Base-by-base conservation (phyloP, 139 green algal species). In the Asterochloris sp. region DNA sequence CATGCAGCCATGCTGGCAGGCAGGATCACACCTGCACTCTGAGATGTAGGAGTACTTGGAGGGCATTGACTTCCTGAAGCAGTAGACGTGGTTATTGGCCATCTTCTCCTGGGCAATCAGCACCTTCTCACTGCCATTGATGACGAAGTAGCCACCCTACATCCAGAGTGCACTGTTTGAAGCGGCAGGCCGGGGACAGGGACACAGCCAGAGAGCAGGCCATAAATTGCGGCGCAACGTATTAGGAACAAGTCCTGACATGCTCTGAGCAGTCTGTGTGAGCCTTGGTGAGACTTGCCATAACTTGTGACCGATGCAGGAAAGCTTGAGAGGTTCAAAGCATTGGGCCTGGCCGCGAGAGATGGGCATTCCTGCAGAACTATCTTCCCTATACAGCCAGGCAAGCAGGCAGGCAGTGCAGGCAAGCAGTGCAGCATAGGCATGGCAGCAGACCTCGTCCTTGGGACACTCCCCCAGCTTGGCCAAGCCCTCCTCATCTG, bases 41-140 rank as follows among this genome's bases (percentile, higher is more conserved):
- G 88, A 89, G 26, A 94, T 84, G 75, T 91, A 96, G 17, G 94
- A 89, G 81, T 98, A 98, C 88, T 99, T 99, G 84, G 87, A 93
- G 27, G 95, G 93, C 92, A 97, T 92, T 76, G 83, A 94, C 92
- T 99, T 99, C 84, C 93, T 92, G 88, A 99, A 99, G 13, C 98
- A 94, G 83, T 98, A 99, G 74, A 99, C 96, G 80, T 98, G 94
- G 91, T 99, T 99, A 88, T 95, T 97, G 73, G 92, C 93, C 94
- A 99, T 99, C 76, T 94, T 91, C 92, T 99, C 97, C 78, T 94
- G 92, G 61, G 97, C 97, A 73, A 99, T 99, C 11, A 99, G 91
- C 76, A 99, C 97, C 91, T 99, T 99, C 88, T 99, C 97, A 62
- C 85, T 95, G 79, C 97, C 97, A 83, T 99, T 99, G 82, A 99